A percentile compares a stretch with the other conserved stretches of the same genome.
phyloP scores from a whole-genome alignment of 495 filamentous ascomycete genomes.

The Xylaria cubensis region DNA sequence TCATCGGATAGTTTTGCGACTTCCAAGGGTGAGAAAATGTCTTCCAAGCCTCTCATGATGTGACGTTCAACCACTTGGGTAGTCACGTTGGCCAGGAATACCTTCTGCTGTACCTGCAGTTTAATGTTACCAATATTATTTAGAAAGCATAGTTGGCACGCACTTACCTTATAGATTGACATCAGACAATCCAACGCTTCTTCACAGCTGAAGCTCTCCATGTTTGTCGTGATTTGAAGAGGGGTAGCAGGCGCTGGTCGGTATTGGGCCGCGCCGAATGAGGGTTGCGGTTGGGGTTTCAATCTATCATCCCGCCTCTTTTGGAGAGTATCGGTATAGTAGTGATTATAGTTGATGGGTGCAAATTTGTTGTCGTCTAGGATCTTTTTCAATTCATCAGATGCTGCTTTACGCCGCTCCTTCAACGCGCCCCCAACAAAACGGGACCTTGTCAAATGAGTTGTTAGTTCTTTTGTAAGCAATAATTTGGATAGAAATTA shows the following conservation, averaged over 20 bases:
- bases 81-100: background rate
- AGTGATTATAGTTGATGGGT: background rate
- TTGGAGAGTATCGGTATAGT: background rate
- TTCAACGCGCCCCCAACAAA: background rate
- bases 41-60: background rate
- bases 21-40: background rate
- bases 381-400: background rate
- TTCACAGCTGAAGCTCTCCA: background rate
- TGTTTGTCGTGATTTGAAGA: background rate
- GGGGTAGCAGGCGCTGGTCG: background rate
- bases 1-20: background rate
- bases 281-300: background rate
- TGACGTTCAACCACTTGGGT: slow-evolving; percentile 4
- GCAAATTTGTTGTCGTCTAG: background rate
- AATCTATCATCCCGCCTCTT: background rate
- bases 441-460: background rate
- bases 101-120: background rate
- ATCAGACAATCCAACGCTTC: background rate
- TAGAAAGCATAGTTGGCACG: background rate
- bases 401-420: background rate
- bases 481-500: background rate
- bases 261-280: background rate
- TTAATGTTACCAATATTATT: background rate
- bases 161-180: background rate
- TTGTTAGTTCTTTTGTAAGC: background rate